phyloP scores from a whole-genome alignment of 768 basidiomycete species.

The Auricularia auricula-judae region DNA sequence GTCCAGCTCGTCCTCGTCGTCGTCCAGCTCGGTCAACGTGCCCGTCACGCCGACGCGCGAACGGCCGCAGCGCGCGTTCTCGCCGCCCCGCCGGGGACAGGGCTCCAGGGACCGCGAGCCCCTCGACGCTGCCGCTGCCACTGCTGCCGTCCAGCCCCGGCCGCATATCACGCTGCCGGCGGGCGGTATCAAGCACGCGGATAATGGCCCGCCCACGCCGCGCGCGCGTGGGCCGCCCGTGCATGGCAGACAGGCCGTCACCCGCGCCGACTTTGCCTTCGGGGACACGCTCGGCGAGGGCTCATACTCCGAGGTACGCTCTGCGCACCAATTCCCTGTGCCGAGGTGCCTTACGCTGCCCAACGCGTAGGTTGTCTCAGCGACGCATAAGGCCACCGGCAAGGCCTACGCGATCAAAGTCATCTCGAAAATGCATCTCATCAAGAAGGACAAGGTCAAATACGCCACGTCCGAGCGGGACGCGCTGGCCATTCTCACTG shows the following conservation, averaged over 20 bases:
- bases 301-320: conserved; percentile 62
- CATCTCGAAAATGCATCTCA: conserved; percentile 74
- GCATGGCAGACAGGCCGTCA: conserved; percentile 1
- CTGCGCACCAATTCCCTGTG: neutral
- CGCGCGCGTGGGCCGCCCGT: neutral
- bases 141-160: conserved; percentile 7
- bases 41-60: conserved; percentile 2
- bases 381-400: conserved; percentile 40
- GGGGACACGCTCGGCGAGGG: conserved; percentile 69
- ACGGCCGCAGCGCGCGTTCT: conserved; percentile 8
- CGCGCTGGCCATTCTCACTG: conserved; percentile 49
- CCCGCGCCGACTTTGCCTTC: conserved; percentile 55
- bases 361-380: conserved; percentile 42
- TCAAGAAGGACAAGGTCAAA: conserved; percentile 64
- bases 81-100: neutral
- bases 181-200: neutral
- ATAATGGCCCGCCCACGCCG: conserved; percentile 2
- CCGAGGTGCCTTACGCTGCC: conserved; percentile 4
- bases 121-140: neutral
- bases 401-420: conserved; percentile 70
- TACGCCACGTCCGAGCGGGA: conserved; percentile 76
- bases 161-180: neutral
- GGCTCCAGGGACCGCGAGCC: neutral
- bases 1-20: conserved; percentile 32
- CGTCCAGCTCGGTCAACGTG: conserved; percentile 5